Evolutionary conservation across 352 stramenopile genomes (phyloP).

Genomic region (Bremia lactucae): DNA sequence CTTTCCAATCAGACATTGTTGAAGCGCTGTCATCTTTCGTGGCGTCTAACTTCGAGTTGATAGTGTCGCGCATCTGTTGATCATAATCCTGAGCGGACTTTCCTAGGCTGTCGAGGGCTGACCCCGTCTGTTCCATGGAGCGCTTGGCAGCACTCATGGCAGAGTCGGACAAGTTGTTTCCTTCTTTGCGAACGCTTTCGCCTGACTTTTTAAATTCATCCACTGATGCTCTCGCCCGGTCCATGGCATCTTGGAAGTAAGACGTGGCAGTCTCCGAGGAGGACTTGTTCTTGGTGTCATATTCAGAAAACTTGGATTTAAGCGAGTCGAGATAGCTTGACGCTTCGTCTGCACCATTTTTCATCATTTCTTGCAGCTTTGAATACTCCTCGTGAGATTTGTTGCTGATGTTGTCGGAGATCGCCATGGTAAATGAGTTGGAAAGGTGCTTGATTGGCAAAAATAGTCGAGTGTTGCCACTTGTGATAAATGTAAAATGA

Average conservation of each 20-base stretch:
- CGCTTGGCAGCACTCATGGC: slow-evolving; percentile 16
- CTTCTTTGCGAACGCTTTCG: slow-evolving; percentile 5
- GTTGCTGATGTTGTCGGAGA: slow-evolving; percentile 16
- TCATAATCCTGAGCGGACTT: slow-evolving; percentile 16
- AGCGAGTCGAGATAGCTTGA: slow-evolving; percentile 29
- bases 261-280: slow-evolving; percentile 22
- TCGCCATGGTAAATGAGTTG: slow-evolving; percentile 14
- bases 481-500: too few relatives aligned
- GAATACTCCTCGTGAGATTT: slow-evolving; percentile 22
- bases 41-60: slow-evolving; percentile 11
- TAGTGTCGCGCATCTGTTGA: slow-evolving; percentile 6
- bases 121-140: slow-evolving; percentile 24
- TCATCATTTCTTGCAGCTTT: slow-evolving; percentile 30
- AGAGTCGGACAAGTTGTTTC: slow-evolving; percentile 16
- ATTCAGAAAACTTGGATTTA: slow-evolving; percentile 28
- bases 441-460: too few relatives aligned
- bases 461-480: too few relatives aligned
- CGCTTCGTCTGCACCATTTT: slow-evolving; percentile 21
- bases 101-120: slow-evolving; percentile 18
- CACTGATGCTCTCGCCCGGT: slow-evolving; percentile 15
- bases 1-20: slow-evolving; percentile 10
- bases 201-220: slow-evolving; percentile 15
- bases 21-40: slow-evolving; percentile 18
- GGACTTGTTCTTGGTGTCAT: slow-evolving; percentile 31
- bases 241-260: slow-evolving; percentile 30